These are phyloP conservation scores for Linum lewisii DNA, from an alignment of 345 rosid genomes.

Conservation along the genomic window DNA sequence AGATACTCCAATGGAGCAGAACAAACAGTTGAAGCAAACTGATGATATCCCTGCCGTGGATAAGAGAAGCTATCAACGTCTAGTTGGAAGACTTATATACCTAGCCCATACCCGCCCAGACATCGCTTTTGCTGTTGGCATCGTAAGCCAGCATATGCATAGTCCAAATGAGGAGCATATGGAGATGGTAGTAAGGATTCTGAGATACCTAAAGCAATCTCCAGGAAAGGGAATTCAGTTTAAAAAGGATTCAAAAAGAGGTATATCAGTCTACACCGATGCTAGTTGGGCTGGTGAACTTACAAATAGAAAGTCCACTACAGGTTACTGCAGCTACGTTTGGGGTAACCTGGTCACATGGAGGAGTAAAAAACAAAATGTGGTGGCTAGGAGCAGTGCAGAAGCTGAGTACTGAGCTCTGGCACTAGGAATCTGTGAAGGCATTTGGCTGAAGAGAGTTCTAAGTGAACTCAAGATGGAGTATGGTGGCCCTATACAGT, in stretches of 20 bases:
- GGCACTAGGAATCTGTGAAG: background rate
- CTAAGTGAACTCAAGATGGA: background rate
- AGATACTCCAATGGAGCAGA: too few species aligned
- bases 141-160: too few species aligned
- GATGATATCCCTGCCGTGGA: too few species aligned
- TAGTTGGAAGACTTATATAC: too few species aligned
- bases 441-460: background rate
- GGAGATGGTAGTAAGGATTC: too few species aligned
- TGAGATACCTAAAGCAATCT: background rate
- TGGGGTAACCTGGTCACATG: background rate
- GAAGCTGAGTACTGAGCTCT: background rate
- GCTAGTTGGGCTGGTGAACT: background rate
- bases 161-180: too few species aligned
- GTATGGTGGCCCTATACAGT: too few species aligned
- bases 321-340: background rate
- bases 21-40: too few species aligned
- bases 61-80: too few species aligned
- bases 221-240: background rate
- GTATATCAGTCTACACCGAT: background rate
- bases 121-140: too few species aligned
- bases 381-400: background rate
- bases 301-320: background rate
- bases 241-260: background rate
- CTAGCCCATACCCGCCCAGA: too few species aligned
- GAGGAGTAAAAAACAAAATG: conserved; percentile 5